Base-by-base conservation (phyloP, 768 basidiomycete genomes). In the Aureoboletus auriporus region DNA sequence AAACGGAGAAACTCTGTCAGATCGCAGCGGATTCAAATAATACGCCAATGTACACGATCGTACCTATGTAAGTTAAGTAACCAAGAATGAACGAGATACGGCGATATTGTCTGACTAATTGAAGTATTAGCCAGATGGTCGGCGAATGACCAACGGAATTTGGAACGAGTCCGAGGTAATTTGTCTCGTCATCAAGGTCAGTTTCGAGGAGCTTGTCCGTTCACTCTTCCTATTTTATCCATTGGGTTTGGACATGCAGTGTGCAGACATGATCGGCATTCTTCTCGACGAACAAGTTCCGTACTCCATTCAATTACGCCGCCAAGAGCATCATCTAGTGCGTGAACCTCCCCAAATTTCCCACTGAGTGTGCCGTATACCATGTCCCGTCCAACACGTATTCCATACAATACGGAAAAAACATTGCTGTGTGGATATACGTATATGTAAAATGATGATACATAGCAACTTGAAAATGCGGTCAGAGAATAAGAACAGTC, bases 71-170 rank as follows among this genome's bases (percentile, higher is more conserved):
- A 14, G 13, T 23, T 23, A 23, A 23, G 20, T 23, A 23, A 23
- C 9, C 13, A 14, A 1, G 11, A n/a, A 23, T n/a, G 8, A 27
- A 26, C 4, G 33, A 42, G 11, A 26, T 23, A 9, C 4, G 3
- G 34, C 27, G 9, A 26, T 5, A 0, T 4, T 11, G 13, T 20
- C 31, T 59, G 27, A 59, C 14, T 9, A 11, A 5, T 4, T 27
- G 12, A 49, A 63, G 78, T 12, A 77, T 80, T n/a, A 78, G 79
- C 4, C 79, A 80, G 52, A 71, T 80, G 66, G 78, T 76, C 3
- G 78, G 78, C 1, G 77, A 80, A 71, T 75, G 20, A 48, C 38
- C 35, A 68, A 71, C 37, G 77, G 76, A 7, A 70, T 76, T 5
- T 79, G 77, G 78, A 79, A 78, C 60, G 74, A 77, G 52, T 79